These are phyloP conservation scores for Podospora australis DNA, from an alignment of 495 filamentous ascomycete species.

Conservation along the genomic window DNA sequence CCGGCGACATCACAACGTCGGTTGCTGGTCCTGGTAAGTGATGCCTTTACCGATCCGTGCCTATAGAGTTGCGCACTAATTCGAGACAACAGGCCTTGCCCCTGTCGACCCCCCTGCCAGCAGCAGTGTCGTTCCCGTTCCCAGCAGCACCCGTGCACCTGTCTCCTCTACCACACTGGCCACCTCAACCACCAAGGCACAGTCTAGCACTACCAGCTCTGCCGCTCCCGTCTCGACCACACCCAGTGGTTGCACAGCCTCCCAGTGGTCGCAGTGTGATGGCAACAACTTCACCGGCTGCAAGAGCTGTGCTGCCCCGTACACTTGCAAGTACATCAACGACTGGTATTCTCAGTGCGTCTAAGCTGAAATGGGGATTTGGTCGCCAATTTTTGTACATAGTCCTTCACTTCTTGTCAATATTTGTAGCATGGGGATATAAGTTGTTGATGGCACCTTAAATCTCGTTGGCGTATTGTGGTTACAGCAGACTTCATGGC, in stretches of 20 bases:
- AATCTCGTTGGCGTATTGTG: too few species aligned
- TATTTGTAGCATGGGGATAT: slow-evolving; percentile 8
- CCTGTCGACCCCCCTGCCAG: too few species aligned
- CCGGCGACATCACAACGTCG: slow-evolving; percentile 51
- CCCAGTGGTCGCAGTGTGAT: slow-evolving; percentile 39
- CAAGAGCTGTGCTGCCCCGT: slow-evolving; percentile 32
- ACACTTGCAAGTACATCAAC: slow-evolving; percentile 33
- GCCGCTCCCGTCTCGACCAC: slow-evolving; percentile 12
- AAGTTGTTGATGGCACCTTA: too few species aligned
- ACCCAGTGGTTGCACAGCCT: slow-evolving; percentile 18
- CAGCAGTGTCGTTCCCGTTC: slow-evolving; percentile 6
- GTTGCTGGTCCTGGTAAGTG: slow-evolving; percentile 26
- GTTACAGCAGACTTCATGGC: too few species aligned
- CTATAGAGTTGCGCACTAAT: too few species aligned
- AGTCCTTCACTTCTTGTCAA: slow-evolving; percentile 7
- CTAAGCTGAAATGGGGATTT: slow-evolving; percentile 9
- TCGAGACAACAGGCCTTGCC: too few species aligned
- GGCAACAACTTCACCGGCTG: slow-evolving; percentile 35
- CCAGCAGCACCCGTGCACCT: not conserved
- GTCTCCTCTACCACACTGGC: slow-evolving; percentile 14
- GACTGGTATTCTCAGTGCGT: slow-evolving; percentile 36
- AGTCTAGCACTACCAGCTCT: slow-evolving; percentile 12
- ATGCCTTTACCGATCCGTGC: too few species aligned
- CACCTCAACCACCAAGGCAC: slow-evolving; percentile 9
- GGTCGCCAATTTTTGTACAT: not conserved